phyloP scores from a whole-genome alignment of 1,284 basidiomycete species.

The Boletus sp. region DNA sequence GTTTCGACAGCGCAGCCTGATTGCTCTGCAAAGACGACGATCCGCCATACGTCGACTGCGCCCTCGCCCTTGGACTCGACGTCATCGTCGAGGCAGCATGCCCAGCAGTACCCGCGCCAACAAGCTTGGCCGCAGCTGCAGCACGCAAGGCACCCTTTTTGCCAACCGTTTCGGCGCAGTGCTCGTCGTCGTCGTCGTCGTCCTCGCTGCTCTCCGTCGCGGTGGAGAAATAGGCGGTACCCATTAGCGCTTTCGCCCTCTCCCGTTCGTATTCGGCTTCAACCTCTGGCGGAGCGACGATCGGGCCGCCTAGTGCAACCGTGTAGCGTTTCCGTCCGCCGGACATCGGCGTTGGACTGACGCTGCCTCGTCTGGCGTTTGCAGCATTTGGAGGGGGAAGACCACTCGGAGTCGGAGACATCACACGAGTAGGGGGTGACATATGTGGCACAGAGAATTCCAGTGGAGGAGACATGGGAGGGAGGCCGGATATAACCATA shows the following conservation, averaged over 20 bases:
- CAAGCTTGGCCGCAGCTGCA: conserved; percentile 38
- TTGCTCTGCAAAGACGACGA: conserved; percentile 26
- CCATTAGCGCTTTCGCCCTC: conserved; percentile 23
- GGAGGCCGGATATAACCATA: conserved; percentile 30
- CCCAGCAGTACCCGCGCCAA: conserved; percentile 7
- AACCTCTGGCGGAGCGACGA: conserved; percentile 45
- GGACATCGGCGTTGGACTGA: conserved; percentile 61
- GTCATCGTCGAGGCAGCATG: conserved; percentile 3
- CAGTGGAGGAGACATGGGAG: conserved; percentile 25
- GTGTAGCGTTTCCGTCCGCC: conserved; percentile 66
- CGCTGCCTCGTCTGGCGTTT: conserved; percentile 41
- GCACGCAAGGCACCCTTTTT: conserved; percentile 34
- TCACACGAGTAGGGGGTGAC: conserved; percentile 25
- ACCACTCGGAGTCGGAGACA: conserved; percentile 26
- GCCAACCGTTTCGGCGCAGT: conserved; percentile 60
- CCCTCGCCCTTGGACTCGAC: conserved; percentile 36
- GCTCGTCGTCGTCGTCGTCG: conserved; percentile 25
- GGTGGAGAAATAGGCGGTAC: conserved; percentile 43
- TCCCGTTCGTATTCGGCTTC: conserved; percentile 33
- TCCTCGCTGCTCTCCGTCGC: conserved; percentile 37
- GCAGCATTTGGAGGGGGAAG: conserved; percentile 35
- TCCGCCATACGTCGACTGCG: conserved; percentile 49
- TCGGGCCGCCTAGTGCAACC: conserved; percentile 70
- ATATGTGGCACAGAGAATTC: conserved; percentile 16
- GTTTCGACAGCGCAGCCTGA: conserved; percentile 20